phyloP scores from a whole-genome alignment of 306 rosid species.

The Senna tora region DNA sequence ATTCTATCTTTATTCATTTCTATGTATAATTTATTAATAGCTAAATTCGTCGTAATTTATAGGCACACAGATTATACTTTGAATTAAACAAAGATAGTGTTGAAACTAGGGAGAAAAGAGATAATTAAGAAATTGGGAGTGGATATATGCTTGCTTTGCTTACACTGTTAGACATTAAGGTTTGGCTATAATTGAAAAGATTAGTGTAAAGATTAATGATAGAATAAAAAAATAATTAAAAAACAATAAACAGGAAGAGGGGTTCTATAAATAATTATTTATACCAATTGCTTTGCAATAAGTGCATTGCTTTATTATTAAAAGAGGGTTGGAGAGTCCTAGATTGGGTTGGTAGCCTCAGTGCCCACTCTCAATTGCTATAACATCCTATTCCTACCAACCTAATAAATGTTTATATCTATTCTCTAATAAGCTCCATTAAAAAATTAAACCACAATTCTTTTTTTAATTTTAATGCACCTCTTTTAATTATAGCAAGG shows the following conservation, averaged over 20 bases:
- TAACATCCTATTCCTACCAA: conserved; percentile 3
- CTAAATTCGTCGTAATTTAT: too few relatives aligned
- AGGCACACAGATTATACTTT: too few relatives aligned
- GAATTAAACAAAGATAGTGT: neutral
- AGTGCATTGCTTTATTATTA: conserved; percentile 28
- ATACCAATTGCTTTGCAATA: conserved; percentile 41
- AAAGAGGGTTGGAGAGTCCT: conserved; percentile 41
- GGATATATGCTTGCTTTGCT: conserved; percentile 50
- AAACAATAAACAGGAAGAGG: conserved; percentile 13
- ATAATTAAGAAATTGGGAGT: conserved; percentile 32
- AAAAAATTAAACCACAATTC: neutral
- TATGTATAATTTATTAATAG: too few relatives aligned
- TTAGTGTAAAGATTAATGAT: conserved; percentile 32
- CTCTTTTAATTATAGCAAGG: neutral
- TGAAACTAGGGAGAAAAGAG: neutral
- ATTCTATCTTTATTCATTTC: too few relatives aligned
- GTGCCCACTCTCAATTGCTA: conserved; percentile 31
- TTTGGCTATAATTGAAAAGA: neutral
- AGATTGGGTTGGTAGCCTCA: conserved; percentile 42
- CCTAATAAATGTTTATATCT: neutral
- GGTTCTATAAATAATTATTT: conserved; percentile 33
- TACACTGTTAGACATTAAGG: conserved; percentile 43
- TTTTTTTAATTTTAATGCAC: neutral
- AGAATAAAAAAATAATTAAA: conserved; percentile 25
- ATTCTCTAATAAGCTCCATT: too few relatives aligned